Conservation (phyloP, 1,139 yeast species). For the Lodderomyces theae region DNA sequence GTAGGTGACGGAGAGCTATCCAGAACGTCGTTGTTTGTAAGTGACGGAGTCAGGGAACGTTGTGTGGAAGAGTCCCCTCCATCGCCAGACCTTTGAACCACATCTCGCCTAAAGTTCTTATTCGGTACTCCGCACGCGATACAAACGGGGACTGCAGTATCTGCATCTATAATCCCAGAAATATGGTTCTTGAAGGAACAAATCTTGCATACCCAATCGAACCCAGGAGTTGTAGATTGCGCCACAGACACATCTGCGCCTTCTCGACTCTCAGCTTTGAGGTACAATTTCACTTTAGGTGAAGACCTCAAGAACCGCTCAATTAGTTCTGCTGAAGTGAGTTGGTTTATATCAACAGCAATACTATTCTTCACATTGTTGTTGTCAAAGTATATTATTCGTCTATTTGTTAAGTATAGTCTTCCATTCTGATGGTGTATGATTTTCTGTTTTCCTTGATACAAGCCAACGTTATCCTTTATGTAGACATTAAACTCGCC, state of each 20-base stretch:
- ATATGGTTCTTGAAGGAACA: constrained; percentile 69
- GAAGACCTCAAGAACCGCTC: constrained; percentile 74
- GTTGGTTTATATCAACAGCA: constrained; percentile 46
- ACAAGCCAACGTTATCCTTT: constrained; percentile 60
- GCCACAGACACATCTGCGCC: no score
- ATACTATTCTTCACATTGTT: constrained; percentile 43
- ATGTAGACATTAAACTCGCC: constrained; percentile 45
- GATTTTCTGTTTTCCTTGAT: constrained; percentile 69
- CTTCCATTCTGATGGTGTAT: constrained; percentile 69
- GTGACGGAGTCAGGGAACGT: neutral
- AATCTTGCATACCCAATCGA: constrained; percentile 82
- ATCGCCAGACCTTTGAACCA: neutral
- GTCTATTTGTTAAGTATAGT: constrained; percentile 66
- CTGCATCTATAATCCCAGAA: constrained; percentile 30
- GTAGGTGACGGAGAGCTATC: constrained; percentile 5
- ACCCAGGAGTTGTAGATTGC: constrained; percentile 11
- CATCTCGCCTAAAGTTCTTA: neutral
- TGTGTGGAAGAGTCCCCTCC: no score
- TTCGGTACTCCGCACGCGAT: constrained; percentile 67
- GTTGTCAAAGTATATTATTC: constrained; percentile 74
- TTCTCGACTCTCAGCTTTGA: constrained; percentile 12
- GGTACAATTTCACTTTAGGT: constrained; percentile 59
- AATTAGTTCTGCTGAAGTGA: constrained; percentile 45
- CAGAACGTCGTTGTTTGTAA: neutral
- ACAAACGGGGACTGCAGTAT: constrained; percentile 53